These are phyloP conservation scores for Calocybe gambosa DNA, from an alignment of 1,284 basidiomycete species.

Conservation along the genomic window DNA sequence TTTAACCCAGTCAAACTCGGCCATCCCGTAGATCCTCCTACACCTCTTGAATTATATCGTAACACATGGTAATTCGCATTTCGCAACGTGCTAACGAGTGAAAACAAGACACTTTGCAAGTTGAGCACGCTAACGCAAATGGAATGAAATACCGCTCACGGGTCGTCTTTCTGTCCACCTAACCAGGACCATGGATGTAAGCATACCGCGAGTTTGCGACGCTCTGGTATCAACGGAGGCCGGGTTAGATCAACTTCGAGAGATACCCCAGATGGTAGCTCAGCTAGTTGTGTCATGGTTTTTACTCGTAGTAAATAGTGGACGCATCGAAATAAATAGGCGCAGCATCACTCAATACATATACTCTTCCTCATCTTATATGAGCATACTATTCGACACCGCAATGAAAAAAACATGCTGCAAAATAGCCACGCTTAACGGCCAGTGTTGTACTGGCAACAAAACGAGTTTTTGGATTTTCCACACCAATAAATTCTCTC, in stretches of 20 bases:
- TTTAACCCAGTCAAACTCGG: conserved; percentile 61
- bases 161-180: conserved; percentile 67
- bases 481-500: no score
- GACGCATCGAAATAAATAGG: not conserved
- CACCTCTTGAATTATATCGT: conserved; percentile 70
- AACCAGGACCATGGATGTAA: conserved; percentile 78
- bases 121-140: not conserved
- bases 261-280: conserved; percentile 25
- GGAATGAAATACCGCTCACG: conserved; percentile 36
- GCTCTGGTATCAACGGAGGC: conserved; percentile 9
- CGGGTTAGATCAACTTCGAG: conserved; percentile 23
- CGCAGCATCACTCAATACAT: no score
- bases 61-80: conserved; percentile 50
- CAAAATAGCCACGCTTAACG: no score
- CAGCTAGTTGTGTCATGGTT: conserved; percentile 15
- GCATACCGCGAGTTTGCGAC: conserved; percentile 49
- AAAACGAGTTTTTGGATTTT: no score
- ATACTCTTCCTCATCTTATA: no score
- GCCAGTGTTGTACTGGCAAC: no score
- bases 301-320: not conserved
- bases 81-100: conserved; percentile 32
- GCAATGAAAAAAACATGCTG: no score
- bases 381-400: no score
- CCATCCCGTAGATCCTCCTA: conserved; percentile 65
- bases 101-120: conserved; percentile 30